These are phyloP conservation scores for Cyclaneusma minus DNA, from an alignment of 2,329 filamentous ascomycete genomes.

Conservation along the genomic window DNA sequence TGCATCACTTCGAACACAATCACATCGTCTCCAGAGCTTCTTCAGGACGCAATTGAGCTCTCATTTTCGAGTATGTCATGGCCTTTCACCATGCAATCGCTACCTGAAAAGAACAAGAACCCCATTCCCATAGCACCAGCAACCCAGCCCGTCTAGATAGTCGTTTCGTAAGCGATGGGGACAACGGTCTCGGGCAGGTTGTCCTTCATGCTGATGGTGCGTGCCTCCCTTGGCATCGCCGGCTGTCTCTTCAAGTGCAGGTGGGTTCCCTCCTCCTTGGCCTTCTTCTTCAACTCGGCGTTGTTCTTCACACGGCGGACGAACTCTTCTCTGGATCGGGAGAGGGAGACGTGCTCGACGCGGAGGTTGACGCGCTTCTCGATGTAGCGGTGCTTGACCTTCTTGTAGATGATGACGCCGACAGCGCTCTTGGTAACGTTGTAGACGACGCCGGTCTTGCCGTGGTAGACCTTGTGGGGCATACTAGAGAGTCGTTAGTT, in stretches of 20 bases:
- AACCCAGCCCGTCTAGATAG: slow-evolving; percentile 66
- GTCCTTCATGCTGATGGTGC: slow-evolving; percentile 65
- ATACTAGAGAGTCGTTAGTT: too few species aligned
- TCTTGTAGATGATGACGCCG: slow-evolving; percentile 98
- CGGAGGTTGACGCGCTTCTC: slow-evolving; percentile 99
- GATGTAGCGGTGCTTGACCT: slow-evolving; percentile 98
- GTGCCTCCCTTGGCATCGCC: slow-evolving; percentile 60
- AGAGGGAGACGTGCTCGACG: slow-evolving; percentile 90
- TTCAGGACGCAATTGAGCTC: slow-evolving; percentile 14
- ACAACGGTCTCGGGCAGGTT: slow-evolving; percentile 83
- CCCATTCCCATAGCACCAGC: slow-evolving; percentile 2
- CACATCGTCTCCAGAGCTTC: too few species aligned
- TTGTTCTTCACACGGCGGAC: slow-evolving; percentile 92
- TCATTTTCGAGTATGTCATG: slow-evolving; percentile 11
- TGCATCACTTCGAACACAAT: too few species aligned
- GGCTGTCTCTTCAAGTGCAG: slow-evolving; percentile 90
- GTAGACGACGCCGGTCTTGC: slow-evolving; percentile 96
- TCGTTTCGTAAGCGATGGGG: slow-evolving; percentile 93
- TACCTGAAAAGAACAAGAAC: slow-evolving; percentile 2
- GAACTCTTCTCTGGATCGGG: slow-evolving; percentile 94
- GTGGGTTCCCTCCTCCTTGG: slow-evolving; percentile 75
- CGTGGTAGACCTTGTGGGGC: slow-evolving; percentile 99
- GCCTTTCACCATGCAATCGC: slow-evolving; percentile 2
- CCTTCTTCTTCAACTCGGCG: slow-evolving; percentile 80
- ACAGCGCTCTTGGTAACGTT: slow-evolving; percentile 98